Percentiles rank a stretch among this genome's conserved stretches.
These are phyloP conservation scores for Tricholoma matsutake DNA, from an alignment of 768 basidiomycete species.

Conservation along the genomic window DNA sequence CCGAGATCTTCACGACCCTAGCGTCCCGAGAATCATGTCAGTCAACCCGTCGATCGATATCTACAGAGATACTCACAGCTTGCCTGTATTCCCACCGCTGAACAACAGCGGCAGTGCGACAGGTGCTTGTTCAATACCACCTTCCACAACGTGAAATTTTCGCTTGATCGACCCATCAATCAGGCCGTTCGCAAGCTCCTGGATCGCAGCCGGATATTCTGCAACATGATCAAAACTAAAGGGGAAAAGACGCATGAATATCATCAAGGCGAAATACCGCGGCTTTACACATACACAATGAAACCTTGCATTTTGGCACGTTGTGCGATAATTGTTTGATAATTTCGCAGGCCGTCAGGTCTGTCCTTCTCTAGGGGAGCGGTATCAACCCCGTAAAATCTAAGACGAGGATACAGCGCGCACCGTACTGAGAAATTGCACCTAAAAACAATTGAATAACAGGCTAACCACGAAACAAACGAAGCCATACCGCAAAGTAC, in stretches of 20 bases:
- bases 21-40: constrained; percentile 4
- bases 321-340: constrained; percentile 67
- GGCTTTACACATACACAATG: constrained; percentile 54
- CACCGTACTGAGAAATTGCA: constrained; percentile 84
- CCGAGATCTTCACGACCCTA: constrained; percentile 58
- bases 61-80: constrained; percentile 43
- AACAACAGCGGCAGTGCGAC: constrained; percentile 68
- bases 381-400: not conserved
- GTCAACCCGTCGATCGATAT: constrained; percentile 1
- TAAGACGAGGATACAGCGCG: constrained; percentile 17
- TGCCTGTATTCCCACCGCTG: constrained; percentile 75
- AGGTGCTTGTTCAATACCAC: constrained; percentile 68
- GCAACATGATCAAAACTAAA: constrained; percentile 72
- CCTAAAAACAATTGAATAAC: constrained; percentile 36
- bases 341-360: constrained; percentile 66
- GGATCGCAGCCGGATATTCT: constrained; percentile 55
- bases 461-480: not conserved
- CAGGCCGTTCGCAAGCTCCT: constrained; percentile 56
- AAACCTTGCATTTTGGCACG: constrained; percentile 84
- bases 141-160: constrained; percentile 77
- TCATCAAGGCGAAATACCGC: not conserved
- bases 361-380: constrained; percentile 45
- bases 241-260: not conserved
- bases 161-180: constrained; percentile 70
- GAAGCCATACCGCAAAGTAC: constrained; percentile 68